Evolutionary conservation across 345 rosid species (phyloP), one percentile per base, ranked within the genome.

Genomic region (Sonneratia caseolaris): DNA sequence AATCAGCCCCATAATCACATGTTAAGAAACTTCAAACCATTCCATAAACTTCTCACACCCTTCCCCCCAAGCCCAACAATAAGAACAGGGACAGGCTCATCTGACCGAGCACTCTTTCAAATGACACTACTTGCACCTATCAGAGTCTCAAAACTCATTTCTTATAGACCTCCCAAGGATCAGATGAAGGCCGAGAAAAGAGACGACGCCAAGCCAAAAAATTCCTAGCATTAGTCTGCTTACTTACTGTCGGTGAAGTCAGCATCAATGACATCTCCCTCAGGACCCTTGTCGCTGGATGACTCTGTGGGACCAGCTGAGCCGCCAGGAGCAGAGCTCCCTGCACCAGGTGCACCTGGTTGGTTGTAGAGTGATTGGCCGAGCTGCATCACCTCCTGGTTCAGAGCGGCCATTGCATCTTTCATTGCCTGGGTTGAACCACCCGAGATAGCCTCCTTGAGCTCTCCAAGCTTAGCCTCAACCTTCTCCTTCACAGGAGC

Each of bases 331-430:
- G 93, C 83, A n/a, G 90, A 56, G 43, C 89, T 79, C 16, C 91
- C 93, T 37, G 88, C 82, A 40, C 86, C 82, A 24, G 82, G 67
- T 9, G 90, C 88, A 13, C 97, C 95, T 0, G 94, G 96, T 73
- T 91, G 97, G 84, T 87, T 94, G 84, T 91, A 94, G 0, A 94
- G 87, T 10, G 91, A 88, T 77, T 86, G 98, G 22, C 98, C 96
- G 43, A 94, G 81, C 80, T 94, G 98, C 95, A 94, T 91, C 57
- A 91, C 96, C 77, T 91, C 98, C 73, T 90, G 96, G 80, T 94
- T 94, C 15, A 91, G 87, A 4, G 96, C 90, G 62, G 97, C 84
- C 86, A 91, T 88, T 15, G 97, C 79, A 16, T 91, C 97, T 76
- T 91, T 91, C 47, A 94, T 90, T 0, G 64, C 81, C 78, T 94